A percentile compares a stretch with the other conserved stretches of the same genome.
Conservation (phyloP, 1,284 basidiomycete species). For the Pseudozyma sp. region DNA sequence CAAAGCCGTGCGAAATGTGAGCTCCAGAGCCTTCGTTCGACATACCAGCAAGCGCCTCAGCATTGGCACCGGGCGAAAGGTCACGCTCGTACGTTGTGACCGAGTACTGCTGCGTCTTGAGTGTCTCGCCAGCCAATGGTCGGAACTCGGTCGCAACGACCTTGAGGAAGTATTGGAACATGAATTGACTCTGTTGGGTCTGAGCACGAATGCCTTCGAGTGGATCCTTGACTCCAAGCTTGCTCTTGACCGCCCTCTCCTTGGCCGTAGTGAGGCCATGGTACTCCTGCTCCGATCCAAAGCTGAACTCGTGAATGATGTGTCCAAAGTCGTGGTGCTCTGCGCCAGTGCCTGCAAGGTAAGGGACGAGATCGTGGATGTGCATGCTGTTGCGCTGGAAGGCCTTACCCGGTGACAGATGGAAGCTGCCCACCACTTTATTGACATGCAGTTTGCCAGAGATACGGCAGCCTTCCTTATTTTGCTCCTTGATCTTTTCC, state of each 20-base stretch:
- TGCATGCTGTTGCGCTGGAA: constrained; percentile 88
- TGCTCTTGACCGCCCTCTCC: constrained; percentile 72
- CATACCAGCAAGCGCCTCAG: constrained; percentile 32
- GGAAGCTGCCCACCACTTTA: constrained; percentile 78
- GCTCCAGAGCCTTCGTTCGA: constrained; percentile 59
- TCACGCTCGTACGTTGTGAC: constrained; percentile 96
- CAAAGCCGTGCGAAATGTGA: constrained; percentile 80
- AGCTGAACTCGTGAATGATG: constrained; percentile 82
- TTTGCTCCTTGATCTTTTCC: constrained; percentile 90
- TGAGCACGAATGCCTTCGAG: constrained; percentile 79
- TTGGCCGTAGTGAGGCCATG: constrained; percentile 31
- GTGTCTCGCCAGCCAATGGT: constrained; percentile 54
- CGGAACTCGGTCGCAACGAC: constrained; percentile 66
- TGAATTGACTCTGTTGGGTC: constrained; percentile 71
- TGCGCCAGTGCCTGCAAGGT: constrained; percentile 73
- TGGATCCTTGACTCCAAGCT: constrained; percentile 84
- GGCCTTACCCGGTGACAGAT: constrained; percentile 80
- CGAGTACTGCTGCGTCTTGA: constrained; percentile 90
- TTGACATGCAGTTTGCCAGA: constrained; percentile 91
- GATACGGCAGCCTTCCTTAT: constrained; percentile 93
- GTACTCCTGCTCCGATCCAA: constrained; percentile 70
- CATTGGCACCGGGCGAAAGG: constrained; percentile 58
- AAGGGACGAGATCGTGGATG: constrained; percentile 93
- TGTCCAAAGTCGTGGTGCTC: constrained; percentile 84
- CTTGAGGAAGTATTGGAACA: constrained; percentile 86